Evolutionary conservation across 306 rosid species (phyloP), one percentile per base, ranked within the genome.

Genomic region (Pyrus communis): DNA sequence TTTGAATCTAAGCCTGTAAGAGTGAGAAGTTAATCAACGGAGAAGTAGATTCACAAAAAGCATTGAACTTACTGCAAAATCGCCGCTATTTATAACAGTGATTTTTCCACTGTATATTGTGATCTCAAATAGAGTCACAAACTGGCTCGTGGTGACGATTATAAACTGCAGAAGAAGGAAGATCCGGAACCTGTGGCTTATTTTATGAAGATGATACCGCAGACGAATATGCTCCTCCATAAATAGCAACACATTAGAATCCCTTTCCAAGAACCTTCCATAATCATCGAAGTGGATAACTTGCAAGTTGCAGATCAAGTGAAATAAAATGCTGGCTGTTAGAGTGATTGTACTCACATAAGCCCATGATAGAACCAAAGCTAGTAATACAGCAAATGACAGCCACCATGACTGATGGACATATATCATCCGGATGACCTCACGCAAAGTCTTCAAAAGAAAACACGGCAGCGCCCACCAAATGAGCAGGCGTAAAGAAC

Each of bases 131-230:
- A 92, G 87, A 28, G 97, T 86, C 74, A 90, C 85, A 76, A 80
- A 85, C 71, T 90, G 97, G 82, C 93, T 90, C 23, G 86, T 74
- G 11, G 96, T 90, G 79, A 92, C 97, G 62, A 84, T 89, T 57
- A 90, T 33, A 81, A 92, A 88, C 80, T 82, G 86, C 49, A 92
- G 85, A 83, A 92, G 86, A 69, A 92, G 96, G 84, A 80, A 92
- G 74, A 92, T 89, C 75, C 93, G 86, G 81, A 92, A 92, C 80
- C 91, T 86, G 75, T 92, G 97, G 86, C 97, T 92, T 78, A 92
- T 90, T 83, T 87, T 92, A 73, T 92, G 90, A 79, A 92, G 96
- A 79, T 92, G 85, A 77, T 86, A 84, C 77, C 96, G 89, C 73
- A 92, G 75, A 21, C 93, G 91, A 69, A 84, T 82, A 78, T 92